Percentiles rank a stretch among this genome's conserved stretches.
phyloP scores from a whole-genome alignment of 768 basidiomycete species.

The Cantharellus anzutake region DNA sequence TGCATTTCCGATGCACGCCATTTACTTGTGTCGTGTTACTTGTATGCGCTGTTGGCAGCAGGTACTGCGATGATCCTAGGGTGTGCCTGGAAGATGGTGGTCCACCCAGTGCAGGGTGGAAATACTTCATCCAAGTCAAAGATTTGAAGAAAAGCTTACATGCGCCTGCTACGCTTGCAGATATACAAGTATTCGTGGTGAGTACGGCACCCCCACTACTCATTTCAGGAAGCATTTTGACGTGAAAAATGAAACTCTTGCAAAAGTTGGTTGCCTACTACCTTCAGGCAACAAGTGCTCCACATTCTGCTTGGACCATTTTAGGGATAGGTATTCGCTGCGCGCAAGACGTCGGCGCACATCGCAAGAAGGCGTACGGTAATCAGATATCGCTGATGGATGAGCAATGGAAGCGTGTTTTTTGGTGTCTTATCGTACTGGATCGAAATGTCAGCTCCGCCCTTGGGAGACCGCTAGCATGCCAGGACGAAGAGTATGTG shows the following conservation, averaged over 20 bases:
- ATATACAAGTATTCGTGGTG: constrained; percentile 22
- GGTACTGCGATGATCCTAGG: constrained; percentile 39
- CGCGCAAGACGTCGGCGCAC: constrained; percentile 61
- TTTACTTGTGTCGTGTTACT: constrained; percentile 47
- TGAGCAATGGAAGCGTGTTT: constrained; percentile 63
- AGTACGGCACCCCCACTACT: constrained; percentile 15
- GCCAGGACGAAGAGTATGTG: constrained; percentile 59
- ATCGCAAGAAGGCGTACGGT: constrained; percentile 39
- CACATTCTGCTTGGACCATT: constrained; percentile 37
- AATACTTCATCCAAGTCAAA: constrained; percentile 44
- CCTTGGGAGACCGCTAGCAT: constrained; percentile 47
- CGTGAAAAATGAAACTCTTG: constrained; percentile 15
- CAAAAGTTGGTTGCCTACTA: constrained; percentile 29
- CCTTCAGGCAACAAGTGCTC: constrained; percentile 26
- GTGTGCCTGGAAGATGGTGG: constrained; percentile 23
- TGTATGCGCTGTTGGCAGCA: constrained; percentile 48
- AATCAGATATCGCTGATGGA: constrained; percentile 29
- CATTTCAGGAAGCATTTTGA: too few species aligned
- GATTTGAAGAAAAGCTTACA: constrained; percentile 34
- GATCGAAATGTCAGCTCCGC: constrained; percentile 18
- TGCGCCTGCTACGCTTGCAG: not conserved
- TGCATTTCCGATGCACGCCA: constrained; percentile 29
- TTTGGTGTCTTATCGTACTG: constrained; percentile 27
- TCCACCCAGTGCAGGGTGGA: constrained; percentile 41
- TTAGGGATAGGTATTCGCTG: constrained; percentile 49